These are phyloP conservation scores for Lepiota brunneoincarnata DNA, from an alignment of 768 basidiomycete species.

Conservation along the genomic window DNA sequence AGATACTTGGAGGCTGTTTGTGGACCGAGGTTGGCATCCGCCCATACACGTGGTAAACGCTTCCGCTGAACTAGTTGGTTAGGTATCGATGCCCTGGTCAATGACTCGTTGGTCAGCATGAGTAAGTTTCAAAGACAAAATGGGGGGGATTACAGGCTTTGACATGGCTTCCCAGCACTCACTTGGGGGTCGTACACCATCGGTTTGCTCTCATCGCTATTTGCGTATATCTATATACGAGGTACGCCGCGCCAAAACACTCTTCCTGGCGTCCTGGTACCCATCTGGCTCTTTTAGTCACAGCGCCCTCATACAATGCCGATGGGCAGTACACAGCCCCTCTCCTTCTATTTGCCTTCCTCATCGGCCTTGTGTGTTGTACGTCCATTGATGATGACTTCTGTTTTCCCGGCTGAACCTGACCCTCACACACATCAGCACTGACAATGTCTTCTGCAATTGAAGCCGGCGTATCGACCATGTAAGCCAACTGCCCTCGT, in stretches of 20 bases:
- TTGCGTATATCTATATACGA: slow-evolving; percentile 74
- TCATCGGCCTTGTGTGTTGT: slow-evolving; percentile 77
- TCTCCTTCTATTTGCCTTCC: slow-evolving; percentile 74
- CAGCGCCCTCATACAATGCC: slow-evolving; percentile 70
- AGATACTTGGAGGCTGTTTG: slow-evolving; percentile 78
- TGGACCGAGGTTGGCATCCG: slow-evolving; percentile 53
- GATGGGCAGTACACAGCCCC: slow-evolving; percentile 77
- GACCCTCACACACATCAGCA: slow-evolving; percentile 32
- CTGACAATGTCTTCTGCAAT: slow-evolving; percentile 70
- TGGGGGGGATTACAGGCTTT: background rate
- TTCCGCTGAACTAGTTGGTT: slow-evolving; percentile 5
- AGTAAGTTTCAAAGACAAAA: slow-evolving; percentile 38
- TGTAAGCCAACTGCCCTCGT: slow-evolving; percentile 39
- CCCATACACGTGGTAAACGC: slow-evolving; percentile 13
- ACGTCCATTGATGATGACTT: slow-evolving; percentile 22
- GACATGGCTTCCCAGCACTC: slow-evolving; percentile 40
- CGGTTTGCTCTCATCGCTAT: slow-evolving; percentile 71
- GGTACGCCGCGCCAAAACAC: slow-evolving; percentile 39
- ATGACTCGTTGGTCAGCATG: slow-evolving; percentile 80
- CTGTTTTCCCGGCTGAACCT: slow-evolving; percentile 7
- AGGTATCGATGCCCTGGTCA: slow-evolving; percentile 76
- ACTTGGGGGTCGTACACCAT: slow-evolving; percentile 81
- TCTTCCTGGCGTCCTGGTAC: background rate
- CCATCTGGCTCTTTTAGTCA: slow-evolving; percentile 41
- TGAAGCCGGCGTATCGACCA: slow-evolving; percentile 86